Evolutionary conservation across 1,284 basidiomycete species (phyloP).

Genomic region (Irpex lacteus): DNA sequence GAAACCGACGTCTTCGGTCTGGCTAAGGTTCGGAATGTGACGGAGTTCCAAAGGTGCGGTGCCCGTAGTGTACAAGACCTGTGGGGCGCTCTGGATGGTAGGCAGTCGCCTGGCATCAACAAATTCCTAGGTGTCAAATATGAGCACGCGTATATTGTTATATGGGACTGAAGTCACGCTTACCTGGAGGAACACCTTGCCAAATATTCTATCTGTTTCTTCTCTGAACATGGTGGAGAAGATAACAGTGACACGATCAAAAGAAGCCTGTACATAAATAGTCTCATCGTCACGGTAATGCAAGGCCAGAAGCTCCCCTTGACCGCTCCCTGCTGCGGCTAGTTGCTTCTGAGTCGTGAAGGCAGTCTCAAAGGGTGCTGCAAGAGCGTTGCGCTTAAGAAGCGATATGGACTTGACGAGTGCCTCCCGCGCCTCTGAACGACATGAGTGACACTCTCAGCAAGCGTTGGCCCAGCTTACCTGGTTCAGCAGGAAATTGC

Average conservation of each 20-base stretch:
- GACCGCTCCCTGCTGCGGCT: constrained; percentile 63
- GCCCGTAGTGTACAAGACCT: constrained; percentile 95
- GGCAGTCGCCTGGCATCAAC: constrained; percentile 95
- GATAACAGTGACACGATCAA: constrained; percentile 96
- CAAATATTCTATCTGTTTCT: constrained; percentile 96
- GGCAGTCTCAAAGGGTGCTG: constrained; percentile 91
- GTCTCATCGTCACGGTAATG: constrained; percentile 97
- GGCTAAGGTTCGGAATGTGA: constrained; percentile 77
- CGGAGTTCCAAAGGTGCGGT: constrained; percentile 97
- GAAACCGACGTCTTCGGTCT: constrained; percentile 92
- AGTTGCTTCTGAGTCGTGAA: constrained; percentile 88
- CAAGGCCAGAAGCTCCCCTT: constrained; percentile 87
- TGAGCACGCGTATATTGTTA: neutral
- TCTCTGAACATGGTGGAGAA: constrained; percentile 98
- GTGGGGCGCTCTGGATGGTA: constrained; percentile 94
- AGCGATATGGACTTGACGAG: constrained; percentile 84
- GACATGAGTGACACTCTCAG: neutral
- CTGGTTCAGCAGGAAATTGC: constrained; percentile 73
- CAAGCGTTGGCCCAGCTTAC: constrained; percentile 46
- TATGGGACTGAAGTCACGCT: neutral
- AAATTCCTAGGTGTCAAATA: constrained; percentile 71
- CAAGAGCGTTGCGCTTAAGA: constrained; percentile 92
- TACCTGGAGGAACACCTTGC: constrained; percentile 96
- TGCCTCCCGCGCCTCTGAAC: constrained; percentile 71
- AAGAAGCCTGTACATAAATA: constrained; percentile 91